Conservation (phyloP, 139 green algal species). For the Chlorella sp. region DNA sequence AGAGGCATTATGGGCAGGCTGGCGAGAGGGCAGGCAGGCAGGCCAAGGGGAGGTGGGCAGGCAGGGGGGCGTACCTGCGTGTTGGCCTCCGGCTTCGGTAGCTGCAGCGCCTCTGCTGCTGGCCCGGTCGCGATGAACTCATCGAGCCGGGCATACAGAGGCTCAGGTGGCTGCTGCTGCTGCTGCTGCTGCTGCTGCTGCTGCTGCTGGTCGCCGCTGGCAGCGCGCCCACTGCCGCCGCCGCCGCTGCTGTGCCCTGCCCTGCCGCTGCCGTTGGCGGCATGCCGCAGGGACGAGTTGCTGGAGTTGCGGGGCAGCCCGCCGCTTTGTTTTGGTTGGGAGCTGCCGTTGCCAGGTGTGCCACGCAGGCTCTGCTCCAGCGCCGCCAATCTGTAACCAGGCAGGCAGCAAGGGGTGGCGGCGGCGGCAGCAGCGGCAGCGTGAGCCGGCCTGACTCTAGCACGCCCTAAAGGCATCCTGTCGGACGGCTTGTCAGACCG, state of each 20-base stretch:
- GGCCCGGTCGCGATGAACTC: conserved; percentile 4
- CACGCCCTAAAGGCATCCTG: background rate
- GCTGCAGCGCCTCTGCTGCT: conserved; percentile 24
- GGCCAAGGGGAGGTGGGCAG: background rate
- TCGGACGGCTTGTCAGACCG: background rate
- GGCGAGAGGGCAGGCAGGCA: background rate
- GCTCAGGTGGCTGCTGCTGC: background rate
- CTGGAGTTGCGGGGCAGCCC: background rate
- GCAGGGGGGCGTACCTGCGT: background rate
- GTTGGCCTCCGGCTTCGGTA: conserved; percentile 1
- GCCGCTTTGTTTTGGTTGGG: background rate
- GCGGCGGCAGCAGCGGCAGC: background rate
- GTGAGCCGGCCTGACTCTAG: background rate
- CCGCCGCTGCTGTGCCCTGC: background rate
- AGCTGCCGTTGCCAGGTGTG: background rate
- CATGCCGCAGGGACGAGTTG: background rate
- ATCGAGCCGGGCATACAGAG: conserved; percentile 12
- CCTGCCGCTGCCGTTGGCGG: background rate
- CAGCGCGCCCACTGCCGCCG: background rate
- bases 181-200: conserved; percentile 29
- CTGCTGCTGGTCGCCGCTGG: background rate
- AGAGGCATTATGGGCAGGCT: background rate
- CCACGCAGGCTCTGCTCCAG: conserved; percentile 8
- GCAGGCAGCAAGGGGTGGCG: too few relatives aligned
- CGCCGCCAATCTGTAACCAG: conserved; percentile 21